Base-by-base conservation (phyloP, 306 rosid genomes). In the Cucurbita moschata region DNA sequence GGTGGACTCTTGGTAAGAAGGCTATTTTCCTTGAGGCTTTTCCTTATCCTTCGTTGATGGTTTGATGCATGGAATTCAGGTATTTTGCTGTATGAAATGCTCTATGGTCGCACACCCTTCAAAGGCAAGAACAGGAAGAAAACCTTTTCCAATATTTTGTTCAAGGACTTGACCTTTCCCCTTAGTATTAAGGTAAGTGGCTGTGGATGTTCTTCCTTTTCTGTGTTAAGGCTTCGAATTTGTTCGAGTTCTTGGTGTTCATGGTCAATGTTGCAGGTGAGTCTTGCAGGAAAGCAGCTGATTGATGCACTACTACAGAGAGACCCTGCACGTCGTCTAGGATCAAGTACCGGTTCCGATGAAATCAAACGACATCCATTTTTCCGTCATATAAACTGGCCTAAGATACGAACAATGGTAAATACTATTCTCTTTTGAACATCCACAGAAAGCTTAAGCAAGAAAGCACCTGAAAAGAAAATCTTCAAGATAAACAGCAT, bases 1-100 rank as follows among this genome's bases (percentile, higher is more conserved):
- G 98, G 98, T 94, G 98, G 98, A 86, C 98, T 67, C 84, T 94
- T 69, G 98, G 98, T 94, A 85, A 85, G 86, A 74, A 61, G 71
- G 55, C 77, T 30, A 30, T 30, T 30, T 30, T 61, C 49, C 13
- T 15, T 15, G 68, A 61, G 7, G 12, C 43, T 19, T 65, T 35
- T 43, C 0, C 14, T 64, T 40, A n/a, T 39, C 49, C 23, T 15
- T 63, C 39, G 16, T 39, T 38, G 50, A 40, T 64, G 7, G 42
- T 39, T 42, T 65, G 52, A 19, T 42, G 51, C 4, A 35, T 61
- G 72, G n/a, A 66, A 51, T 80, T 72, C 79, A 94, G 98, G 98
- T 78, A 83, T 90, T 74, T 82, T 94, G 81, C 72, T 94, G 87
- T 94, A 94, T 73, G 98, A 94, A 83, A 89, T 94, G 98, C 89